These are phyloP conservation scores for Salvia rosmarinus DNA, from an alignment of 257 asterid genomes.

Conservation along the genomic window DNA sequence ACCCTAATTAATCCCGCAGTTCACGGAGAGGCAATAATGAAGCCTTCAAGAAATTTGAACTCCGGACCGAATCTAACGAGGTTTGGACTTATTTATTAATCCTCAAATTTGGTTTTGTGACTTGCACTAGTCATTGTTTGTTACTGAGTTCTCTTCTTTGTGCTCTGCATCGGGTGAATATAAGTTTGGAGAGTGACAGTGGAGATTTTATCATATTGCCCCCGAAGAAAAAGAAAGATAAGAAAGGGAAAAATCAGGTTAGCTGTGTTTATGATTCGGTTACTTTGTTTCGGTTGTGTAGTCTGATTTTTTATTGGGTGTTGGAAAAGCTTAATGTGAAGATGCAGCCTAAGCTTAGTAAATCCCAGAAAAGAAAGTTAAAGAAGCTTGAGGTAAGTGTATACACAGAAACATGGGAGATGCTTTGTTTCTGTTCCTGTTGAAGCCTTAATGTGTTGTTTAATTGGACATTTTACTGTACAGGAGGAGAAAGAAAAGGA, in stretches of 20 bases:
- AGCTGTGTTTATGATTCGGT: background rate
- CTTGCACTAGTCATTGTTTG: background rate
- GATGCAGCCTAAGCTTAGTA: constrained; percentile 54
- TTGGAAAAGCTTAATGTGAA: constrained; percentile 34
- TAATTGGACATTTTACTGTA: constrained; percentile 29
- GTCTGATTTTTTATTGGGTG: constrained; percentile 35
- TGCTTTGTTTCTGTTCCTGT: background rate
- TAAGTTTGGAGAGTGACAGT: constrained; percentile 44
- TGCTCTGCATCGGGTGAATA: constrained; percentile 2
- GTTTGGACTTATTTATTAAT: constrained; percentile 17
- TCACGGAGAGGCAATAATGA: constrained; percentile 13
- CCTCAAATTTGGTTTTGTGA: background rate
- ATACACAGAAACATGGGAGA: background rate
- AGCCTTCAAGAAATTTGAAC: constrained; percentile 24
- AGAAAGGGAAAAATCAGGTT: constrained; percentile 56
- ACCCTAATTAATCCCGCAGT: background rate
- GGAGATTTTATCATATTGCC: constrained; percentile 57
- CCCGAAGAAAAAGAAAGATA: constrained; percentile 50
- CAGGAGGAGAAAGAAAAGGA: constrained; percentile 91
- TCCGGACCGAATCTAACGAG: constrained; percentile 25
- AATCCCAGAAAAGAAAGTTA: constrained; percentile 78
- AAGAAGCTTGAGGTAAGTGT: constrained; percentile 75
- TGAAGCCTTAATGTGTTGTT: constrained; percentile 21
- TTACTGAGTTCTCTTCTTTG: constrained; percentile 4
- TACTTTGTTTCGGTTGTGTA: background rate